Evolutionary conservation across 805 yeast genomes (phyloP), one percentile per base, ranked within the genome.

Genomic region (Candida adriatica): DNA sequence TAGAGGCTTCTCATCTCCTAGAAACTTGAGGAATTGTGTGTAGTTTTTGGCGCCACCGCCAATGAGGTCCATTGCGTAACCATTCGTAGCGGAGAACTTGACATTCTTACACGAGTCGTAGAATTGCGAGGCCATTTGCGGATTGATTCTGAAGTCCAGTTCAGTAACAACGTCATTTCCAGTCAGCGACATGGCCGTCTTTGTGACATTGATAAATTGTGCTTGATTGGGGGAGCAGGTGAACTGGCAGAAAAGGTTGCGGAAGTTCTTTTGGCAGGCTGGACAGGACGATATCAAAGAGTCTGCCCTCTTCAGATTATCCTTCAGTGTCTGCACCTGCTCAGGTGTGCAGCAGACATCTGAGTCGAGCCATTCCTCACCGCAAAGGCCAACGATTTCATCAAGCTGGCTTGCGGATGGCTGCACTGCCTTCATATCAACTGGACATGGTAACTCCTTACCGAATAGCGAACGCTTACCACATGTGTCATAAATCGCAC

Each of bases 11-110:
- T 86, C 94, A 53, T 90, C 97, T 9, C 97, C 97, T 31, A 92
- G 58, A 50, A 90, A 92, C 58, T 87, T 82, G 43, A 90, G 61
- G 51, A 90, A 90, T 33, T 75, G 74, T 19, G 63, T 46, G 54
- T 74, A 83, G 45, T 77, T 73, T 33, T 66, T 69, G 3, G 97
- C 96, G 2, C 97, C 97, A n/a, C 98, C 98, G 6, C 98, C 98
- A 25, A 90, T 79, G 24, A 90, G 66, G 52, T 90, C 97, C 96
- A 90, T 87, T 8, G 96, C 97, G 48, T 71, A 84, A 3, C 96
- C 96, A 56, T 88, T 90, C 3, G 96, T 87, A 6, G 96, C 95
- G 4, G 90, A 76, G 55, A 92, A 88, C 58, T 90, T 87, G 53
- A 90, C 80, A 41, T 79, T 75, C 45, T 82, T 82, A 61, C 98